Percentiles rank a stretch among this genome's conserved stretches.
These are phyloP conservation scores for Scheffersomyces insectosa DNA, from an alignment of 1,139 yeast species.

Conservation along the genomic window DNA sequence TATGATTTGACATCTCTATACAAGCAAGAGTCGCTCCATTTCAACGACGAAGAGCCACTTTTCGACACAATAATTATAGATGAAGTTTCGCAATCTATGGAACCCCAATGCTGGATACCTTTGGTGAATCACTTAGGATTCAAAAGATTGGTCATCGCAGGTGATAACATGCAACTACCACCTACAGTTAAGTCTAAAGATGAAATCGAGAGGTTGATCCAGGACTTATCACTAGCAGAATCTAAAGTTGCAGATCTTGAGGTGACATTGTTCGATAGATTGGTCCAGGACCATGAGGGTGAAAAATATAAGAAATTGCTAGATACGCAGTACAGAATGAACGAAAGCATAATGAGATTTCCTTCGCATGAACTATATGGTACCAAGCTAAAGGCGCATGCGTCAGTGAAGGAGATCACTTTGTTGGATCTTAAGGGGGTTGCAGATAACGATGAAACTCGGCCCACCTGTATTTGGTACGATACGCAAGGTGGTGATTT, in stretches of 20 bases:
- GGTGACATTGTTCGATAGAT: constrained; percentile 76
- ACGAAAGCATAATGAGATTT: constrained; percentile 71
- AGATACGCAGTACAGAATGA: constrained; percentile 87
- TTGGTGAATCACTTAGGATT: constrained; percentile 64
- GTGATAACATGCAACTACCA: constrained; percentile 87
- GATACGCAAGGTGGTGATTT: constrained; percentile 93
- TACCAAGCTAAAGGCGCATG: constrained; percentile 62
- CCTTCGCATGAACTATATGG: constrained; percentile 71
- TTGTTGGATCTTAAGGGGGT: constrained; percentile 60
- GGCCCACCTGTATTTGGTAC: constrained; percentile 61
- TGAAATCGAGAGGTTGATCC: constrained; percentile 26
- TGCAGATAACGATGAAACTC: constrained; percentile 35
- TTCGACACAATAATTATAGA: constrained; percentile 88
- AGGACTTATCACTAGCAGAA: constrained; percentile 10
- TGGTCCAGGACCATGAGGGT: constrained; percentile 54
- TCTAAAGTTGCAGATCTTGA: constrained; percentile 44
- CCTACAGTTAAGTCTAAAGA: constrained; percentile 62
- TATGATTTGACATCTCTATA: constrained; percentile 59
- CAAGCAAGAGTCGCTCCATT: constrained; percentile 21
- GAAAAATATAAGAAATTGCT: constrained; percentile 54
- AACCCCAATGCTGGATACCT: constrained; percentile 98
- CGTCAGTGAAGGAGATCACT: constrained; percentile 52
- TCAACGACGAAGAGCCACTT: constrained; percentile 32
- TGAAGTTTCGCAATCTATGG: constrained; percentile 92
- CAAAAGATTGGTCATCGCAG: constrained; percentile 69